Evolutionary conservation across 805 yeast genomes (phyloP), one percentile per base, ranked within the genome.

Genomic region (Kodamaea laetipori): DNA sequence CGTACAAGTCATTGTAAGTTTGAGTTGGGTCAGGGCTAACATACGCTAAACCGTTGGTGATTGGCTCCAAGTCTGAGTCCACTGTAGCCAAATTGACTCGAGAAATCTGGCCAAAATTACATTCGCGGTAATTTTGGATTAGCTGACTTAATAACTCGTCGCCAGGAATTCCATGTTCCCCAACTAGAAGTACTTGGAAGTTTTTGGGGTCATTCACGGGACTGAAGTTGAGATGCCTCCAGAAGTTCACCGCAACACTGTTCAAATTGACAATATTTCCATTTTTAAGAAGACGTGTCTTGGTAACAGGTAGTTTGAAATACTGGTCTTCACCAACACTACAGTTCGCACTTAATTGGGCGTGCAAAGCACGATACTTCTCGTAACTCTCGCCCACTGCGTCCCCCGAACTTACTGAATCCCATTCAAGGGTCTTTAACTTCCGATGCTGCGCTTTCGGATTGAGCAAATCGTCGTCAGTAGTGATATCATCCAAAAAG

Each of bases 161-260:
- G 63, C 67, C 28, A 49, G 49, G 41, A 43, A 39, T 43, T 42
- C 52, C 42, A 21, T 46, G 43, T 48, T 71, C 74, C 2, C 67
- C 51, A 1, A 86, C 54, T 46, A 82, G 53, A 6, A 84, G 48
- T 6, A 80, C 60, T 43, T 76, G 77, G 46, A 82, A 76, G 45
- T 76, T 66, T 48, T 84, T 82, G 1, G 65, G 60, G 1, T 73
- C 74, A 17, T 60, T 57, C 6, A 75, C 52, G 0, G 92, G 87
- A 34, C 74, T 73, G 39, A 85, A 69, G 45, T 78, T 76, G 52
- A 86, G 56, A 34, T 72, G 63, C 52, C 69, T 80, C 90, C 84
- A 83, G 53, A 75, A 76, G 46, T 63, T 60, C 12, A 75, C 59
- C 37, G 77, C 80, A 24, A 72, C 66, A 6, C 61, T 56, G 41